Percentiles rank a stretch among this genome's conserved stretches.
Conservation (phyloP, 306 rosid genomes). For the Cucurbita pepo region DNA sequence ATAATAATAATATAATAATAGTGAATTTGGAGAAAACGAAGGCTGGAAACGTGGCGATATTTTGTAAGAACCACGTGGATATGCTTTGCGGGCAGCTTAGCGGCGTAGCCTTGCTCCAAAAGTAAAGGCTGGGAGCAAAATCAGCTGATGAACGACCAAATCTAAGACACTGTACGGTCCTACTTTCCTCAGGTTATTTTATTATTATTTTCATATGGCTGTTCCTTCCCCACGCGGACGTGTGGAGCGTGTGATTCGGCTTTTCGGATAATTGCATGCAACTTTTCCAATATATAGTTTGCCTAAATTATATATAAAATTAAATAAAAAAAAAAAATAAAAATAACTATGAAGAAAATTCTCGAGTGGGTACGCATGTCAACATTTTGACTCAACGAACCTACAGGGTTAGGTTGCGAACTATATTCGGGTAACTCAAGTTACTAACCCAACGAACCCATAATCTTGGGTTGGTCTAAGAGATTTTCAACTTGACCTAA, state of each 20-base stretch:
- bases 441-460: too few relatives aligned
- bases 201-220: background rate
- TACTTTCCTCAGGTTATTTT: background rate
- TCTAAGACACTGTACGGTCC: slow-evolving; percentile 17
- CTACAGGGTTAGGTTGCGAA: too few relatives aligned
- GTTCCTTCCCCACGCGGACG: background rate
- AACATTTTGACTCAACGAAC: too few relatives aligned
- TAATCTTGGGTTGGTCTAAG: too few relatives aligned
- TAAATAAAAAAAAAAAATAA: too few relatives aligned
- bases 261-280: too few relatives aligned
- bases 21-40: background rate
- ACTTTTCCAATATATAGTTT: too few relatives aligned
- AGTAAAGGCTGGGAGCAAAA: slow-evolving; percentile 15
- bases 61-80: background rate
- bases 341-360: too few relatives aligned
- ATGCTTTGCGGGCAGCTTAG: background rate
- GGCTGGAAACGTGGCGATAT: slow-evolving; percentile 6
- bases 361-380: too few relatives aligned
- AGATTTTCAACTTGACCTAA: too few relatives aligned
- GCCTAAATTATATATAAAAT: too few relatives aligned
- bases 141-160: slow-evolving; percentile 21
- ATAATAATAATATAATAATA: background rate
- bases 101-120: slow-evolving; percentile 3
- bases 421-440: too few relatives aligned
- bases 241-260: background rate